Base-by-base conservation (phyloP, 2,329 filamentous ascomycete species). In the Aspergillus sp. region DNA sequence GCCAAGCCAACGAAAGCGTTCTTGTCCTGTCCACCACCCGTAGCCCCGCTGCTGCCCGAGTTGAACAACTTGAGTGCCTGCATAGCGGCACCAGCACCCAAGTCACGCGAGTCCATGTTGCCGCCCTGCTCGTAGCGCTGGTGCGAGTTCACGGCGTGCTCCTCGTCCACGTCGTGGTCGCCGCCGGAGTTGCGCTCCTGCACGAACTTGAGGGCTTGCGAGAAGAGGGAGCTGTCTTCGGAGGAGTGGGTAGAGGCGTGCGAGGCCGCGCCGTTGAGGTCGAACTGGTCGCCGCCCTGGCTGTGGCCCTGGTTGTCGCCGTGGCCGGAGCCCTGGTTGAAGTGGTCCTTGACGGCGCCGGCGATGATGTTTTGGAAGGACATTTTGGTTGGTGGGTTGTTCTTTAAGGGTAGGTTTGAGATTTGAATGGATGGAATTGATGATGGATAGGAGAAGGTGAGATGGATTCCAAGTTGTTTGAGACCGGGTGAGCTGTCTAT, bases 1-100 rank as follows among this genome's bases (percentile, higher is more conserved):
- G 93, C 93, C 72, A 96, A 80, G 4, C 89, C 90, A 62, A 96
- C 84, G 69, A 96, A 91, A 61, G 88, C 84, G 72, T 88, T 91
- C 81, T 96, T 88, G 65, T 86, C 52, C 33, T 41, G 85, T 8
- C 75, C 73, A 40, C 75, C 73, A 2, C 68, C 64, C 55, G 19
- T 70, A 61, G 57, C 77, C 73, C 21, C n/a, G 2, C 45, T 40
- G 9, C 45, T 46, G 21, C 86, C 82, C 48, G 83, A 80, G 39
- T 82, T 85, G 75, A 96, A 96, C 91, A 59, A 90, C 90, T 52
- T 93, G 88, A 66, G 81, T 77, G 68, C 93, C 90, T 80, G 74
- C 72, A 80, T 69, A 0, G 78, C 78, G 4, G 78, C 78, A 0
- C 77, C 78, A 0, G 74, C 72, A 9, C 78, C 78, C 6, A 80